These are phyloP conservation scores for Periconia digitata DNA, from an alignment of 2,329 filamentous ascomycete species.

Conservation along the genomic window DNA sequence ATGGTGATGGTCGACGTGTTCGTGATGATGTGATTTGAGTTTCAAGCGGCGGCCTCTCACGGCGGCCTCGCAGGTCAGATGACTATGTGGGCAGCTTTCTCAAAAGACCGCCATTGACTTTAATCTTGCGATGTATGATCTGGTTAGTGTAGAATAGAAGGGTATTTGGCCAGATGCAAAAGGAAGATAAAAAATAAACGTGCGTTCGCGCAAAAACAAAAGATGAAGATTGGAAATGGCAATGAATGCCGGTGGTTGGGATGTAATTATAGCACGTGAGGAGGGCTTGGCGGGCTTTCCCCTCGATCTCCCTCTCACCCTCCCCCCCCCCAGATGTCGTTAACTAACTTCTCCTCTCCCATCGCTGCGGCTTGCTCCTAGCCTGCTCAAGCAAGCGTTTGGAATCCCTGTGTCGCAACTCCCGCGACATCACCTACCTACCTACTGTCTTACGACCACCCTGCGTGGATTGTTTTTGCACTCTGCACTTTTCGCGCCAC, in stretches of 20 bases:
- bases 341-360: background rate
- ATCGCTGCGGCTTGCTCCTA: background rate
- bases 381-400: background rate
- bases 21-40: conserved; percentile 2
- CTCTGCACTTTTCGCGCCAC: background rate
- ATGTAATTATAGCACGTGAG: conserved; percentile 1
- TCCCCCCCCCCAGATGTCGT: background rate
- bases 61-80: background rate
- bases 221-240: background rate
- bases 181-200: background rate
- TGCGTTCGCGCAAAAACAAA: background rate
- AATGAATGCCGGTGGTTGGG: background rate
- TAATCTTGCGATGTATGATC: no score
- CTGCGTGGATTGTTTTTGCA: background rate
- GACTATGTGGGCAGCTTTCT: no score
- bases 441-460: no score
- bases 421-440: no score
- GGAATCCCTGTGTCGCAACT: background rate
- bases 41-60: background rate
- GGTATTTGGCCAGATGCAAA: background rate
- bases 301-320: background rate
- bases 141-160: no score
- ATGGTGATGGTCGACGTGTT: conserved; percentile 2
- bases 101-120: no score
- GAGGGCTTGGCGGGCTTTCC: background rate